Percentiles rank a stretch among this genome's conserved stretches.
phyloP scores from a whole-genome alignment of 139 green algal genomes.

The Astrephomene gubernaculifera region DNA sequence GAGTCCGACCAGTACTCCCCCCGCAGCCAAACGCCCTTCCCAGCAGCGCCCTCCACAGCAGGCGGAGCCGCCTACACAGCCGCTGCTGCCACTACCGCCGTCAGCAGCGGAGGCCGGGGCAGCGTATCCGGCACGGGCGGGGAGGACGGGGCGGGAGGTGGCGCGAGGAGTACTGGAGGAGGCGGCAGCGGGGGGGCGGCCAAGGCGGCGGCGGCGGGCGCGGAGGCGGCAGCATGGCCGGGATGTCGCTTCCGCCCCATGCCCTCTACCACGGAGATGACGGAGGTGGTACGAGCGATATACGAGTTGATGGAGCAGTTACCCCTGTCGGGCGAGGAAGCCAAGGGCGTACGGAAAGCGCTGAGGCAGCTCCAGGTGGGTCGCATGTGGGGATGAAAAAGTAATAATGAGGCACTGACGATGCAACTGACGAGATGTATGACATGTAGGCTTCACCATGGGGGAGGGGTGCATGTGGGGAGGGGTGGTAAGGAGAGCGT shows the following conservation, averaged over 20 bases:
- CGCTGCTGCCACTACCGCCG: neutral
- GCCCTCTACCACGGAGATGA: neutral
- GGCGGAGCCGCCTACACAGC: neutral
- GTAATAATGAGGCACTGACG: too few species aligned
- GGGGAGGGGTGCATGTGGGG: too few species aligned
- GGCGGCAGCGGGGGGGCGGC: neutral
- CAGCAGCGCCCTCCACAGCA: neutral
- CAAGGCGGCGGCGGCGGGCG: neutral
- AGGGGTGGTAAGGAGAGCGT: too few species aligned
- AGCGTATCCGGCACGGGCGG: neutral
- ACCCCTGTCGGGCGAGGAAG: neutral
- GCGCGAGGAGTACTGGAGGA: neutral
- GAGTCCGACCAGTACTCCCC: too few species aligned
- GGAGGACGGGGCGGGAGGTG: neutral
- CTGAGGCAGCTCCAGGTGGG: constrained; percentile 34
- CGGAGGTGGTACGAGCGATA: neutral
- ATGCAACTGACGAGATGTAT: too few species aligned
- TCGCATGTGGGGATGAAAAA: neutral
- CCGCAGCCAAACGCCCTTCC: too few species aligned
- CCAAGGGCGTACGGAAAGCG: constrained; percentile 2
- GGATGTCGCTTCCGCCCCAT: constrained; percentile 29
- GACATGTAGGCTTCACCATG: too few species aligned
- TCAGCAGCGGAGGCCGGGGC: constrained; percentile 17
- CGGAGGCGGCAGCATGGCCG: neutral
- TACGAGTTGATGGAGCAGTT: constrained; percentile 11